phyloP scores from a whole-genome alignment of 148 eudicot genomes.

The Cornus suecica region DNA sequence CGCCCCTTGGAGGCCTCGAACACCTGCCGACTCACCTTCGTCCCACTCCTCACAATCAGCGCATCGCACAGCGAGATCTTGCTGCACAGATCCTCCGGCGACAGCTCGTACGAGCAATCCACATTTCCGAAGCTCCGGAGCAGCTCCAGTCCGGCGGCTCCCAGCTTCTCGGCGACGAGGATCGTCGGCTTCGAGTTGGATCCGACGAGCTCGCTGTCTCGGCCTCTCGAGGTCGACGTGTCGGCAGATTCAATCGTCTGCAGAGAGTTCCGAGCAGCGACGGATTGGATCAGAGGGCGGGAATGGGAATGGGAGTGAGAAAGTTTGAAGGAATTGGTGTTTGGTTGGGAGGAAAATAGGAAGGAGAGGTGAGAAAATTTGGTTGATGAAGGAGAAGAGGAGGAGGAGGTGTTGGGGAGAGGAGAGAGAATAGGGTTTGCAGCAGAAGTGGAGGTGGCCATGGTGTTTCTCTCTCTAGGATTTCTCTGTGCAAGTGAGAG shows the following conservation, averaged over 20 bases:
- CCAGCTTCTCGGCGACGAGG: slow-evolving; percentile 87
- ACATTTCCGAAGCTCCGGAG: slow-evolving; percentile 52
- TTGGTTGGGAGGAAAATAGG: slow-evolving; percentile 2
- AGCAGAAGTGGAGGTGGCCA: slow-evolving; percentile 23
- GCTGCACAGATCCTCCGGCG: slow-evolving; percentile 51
- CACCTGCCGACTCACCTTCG: slow-evolving; percentile 71
- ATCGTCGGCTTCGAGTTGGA: slow-evolving; percentile 39
- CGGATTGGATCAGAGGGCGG: not conserved
- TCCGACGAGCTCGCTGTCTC: slow-evolving; percentile 8
- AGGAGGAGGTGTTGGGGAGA: slow-evolving; percentile 1
- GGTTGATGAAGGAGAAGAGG: not conserved
- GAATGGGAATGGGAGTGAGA: not conserved
- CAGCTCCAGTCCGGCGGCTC: slow-evolving; percentile 66
- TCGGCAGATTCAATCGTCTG: slow-evolving; percentile 13
- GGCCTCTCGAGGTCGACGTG: slow-evolving; percentile 5
- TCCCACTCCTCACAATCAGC: slow-evolving; percentile 78
- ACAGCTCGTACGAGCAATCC: slow-evolving; percentile 58
- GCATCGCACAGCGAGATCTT: slow-evolving; percentile 63
- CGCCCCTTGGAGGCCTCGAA: slow-evolving; percentile 66
- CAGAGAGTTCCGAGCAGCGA: slow-evolving; percentile 8
- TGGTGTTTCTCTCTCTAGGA: not conserved
- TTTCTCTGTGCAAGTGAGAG: not conserved
- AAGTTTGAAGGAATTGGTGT: not conserved
- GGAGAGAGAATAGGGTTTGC: slow-evolving; percentile 13
- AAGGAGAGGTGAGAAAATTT: slow-evolving; percentile 14